These are phyloP conservation scores for Coemansia sp. DNA, from an alignment of 192 early-diverging fungal genomes.

Conservation along the genomic window DNA sequence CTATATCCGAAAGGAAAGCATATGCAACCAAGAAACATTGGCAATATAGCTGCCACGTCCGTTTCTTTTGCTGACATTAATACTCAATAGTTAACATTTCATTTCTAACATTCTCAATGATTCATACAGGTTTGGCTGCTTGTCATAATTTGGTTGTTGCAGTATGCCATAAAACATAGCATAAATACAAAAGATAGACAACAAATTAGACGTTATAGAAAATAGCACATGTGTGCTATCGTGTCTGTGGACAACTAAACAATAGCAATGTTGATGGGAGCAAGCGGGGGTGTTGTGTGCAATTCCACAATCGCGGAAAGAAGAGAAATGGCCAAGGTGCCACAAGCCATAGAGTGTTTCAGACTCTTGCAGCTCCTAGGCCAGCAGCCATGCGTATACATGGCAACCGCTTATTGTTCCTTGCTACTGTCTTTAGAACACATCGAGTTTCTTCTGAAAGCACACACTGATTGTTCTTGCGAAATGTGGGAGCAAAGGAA, in stretches of 20 bases:
- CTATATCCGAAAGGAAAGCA: neutral
- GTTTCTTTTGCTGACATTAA: too few species aligned
- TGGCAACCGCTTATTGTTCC: constrained; percentile 3
- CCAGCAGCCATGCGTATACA: constrained; percentile 8
- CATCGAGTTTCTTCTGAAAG: neutral
- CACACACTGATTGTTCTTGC: neutral
- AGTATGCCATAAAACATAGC: neutral
- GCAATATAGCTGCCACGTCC: neutral
- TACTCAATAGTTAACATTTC: too few species aligned
- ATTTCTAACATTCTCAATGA: too few species aligned
- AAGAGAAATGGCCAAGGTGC: neutral
- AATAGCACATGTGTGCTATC: too few species aligned
- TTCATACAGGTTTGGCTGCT: neutral
- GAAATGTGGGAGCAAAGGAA: constrained; percentile 7
- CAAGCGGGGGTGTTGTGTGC: neutral
- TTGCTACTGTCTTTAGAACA: constrained; percentile 1
- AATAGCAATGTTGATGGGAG: neutral
- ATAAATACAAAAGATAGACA: too few species aligned
- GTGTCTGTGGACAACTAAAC: neutral
- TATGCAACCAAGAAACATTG: neutral
- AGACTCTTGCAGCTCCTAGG: constrained; percentile 13
- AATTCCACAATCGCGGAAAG: neutral
- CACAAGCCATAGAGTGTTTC: constrained; percentile 8
- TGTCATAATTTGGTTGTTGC: neutral
- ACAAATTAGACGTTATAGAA: too few species aligned